A percentile compares a stretch with the other conserved stretches of the same genome.
Conservation (phyloP, 1,139 yeast species). For the Protomyces macrosporus region DNA sequence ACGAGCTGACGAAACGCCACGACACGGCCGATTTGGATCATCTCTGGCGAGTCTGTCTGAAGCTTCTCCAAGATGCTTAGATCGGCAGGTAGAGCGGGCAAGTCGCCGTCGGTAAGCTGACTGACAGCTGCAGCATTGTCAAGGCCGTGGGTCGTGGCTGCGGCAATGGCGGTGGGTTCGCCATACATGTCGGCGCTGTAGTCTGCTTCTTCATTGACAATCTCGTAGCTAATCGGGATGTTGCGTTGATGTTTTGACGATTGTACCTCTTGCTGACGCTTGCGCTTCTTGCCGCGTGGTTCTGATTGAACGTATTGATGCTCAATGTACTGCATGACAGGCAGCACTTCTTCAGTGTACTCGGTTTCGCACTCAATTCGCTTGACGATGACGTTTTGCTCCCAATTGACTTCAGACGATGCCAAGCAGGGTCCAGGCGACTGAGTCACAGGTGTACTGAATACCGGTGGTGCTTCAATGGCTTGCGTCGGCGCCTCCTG, state of each 20-base stretch:
- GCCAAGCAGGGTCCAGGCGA: background rate
- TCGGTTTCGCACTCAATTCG: constrained; percentile 14
- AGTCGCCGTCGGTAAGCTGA: background rate
- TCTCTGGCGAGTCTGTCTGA: background rate
- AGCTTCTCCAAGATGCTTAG: background rate
- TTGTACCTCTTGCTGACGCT: background rate
- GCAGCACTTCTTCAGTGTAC: constrained; percentile 2
- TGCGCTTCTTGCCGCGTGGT: constrained; percentile 1
- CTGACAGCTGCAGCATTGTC: background rate
- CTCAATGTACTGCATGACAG: constrained; percentile 10
- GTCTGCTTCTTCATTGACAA: background rate
- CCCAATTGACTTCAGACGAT: constrained; percentile 19
- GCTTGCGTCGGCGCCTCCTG: background rate
- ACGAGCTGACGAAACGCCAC: constrained; percentile 18
- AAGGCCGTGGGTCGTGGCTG: background rate
- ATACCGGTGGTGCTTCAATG: background rate
- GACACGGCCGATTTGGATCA: background rate
- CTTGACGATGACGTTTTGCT: constrained; percentile 7
- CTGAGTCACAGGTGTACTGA: background rate
- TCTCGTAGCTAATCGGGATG: background rate
- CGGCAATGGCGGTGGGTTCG: background rate
- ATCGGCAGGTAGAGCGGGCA: constrained; percentile 4
- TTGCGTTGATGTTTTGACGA: background rate
- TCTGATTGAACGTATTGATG: constrained; percentile 3
- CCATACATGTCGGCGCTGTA: constrained; percentile 19